Conservation (phyloP, 2,329 filamentous ascomycete genomes). For the Penicillium paneum region DNA sequence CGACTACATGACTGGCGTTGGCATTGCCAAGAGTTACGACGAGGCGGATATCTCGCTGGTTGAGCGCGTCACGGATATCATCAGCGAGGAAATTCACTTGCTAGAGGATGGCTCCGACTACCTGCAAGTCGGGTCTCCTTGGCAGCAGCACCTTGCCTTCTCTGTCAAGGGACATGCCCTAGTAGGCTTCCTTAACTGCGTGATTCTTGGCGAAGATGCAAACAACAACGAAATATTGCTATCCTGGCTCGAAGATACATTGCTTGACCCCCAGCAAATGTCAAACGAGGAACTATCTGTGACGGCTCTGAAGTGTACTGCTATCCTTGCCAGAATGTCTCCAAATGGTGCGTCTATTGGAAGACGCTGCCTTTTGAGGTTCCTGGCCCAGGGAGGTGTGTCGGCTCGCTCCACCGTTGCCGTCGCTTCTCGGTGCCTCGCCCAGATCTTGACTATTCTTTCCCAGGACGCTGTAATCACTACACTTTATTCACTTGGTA, state of each 20-base stretch:
- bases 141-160: conserved; percentile 82
- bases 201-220: conserved; percentile 74
- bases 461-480: conserved; percentile 94
- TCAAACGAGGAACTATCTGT: conserved; percentile 72
- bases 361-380: conserved; percentile 75
- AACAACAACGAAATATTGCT: conserved; percentile 77
- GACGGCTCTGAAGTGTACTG: conserved; percentile 75
- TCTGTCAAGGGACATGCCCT: conserved; percentile 80
- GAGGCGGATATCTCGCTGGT: conserved; percentile 45
- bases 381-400: conserved; percentile 77
- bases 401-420: conserved; percentile 65
- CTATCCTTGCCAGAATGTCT: conserved; percentile 73
- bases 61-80: conserved; percentile 65
- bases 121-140: conserved; percentile 75
- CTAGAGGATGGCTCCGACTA: conserved; percentile 90
- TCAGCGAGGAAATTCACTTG: conserved; percentile 77
- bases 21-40: conserved; percentile 43
- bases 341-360: conserved; percentile 70
- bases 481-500: conserved; percentile 93
- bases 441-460: conserved; percentile 73
- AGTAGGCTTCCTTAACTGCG: conserved; percentile 80
- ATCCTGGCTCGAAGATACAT: conserved; percentile 78
- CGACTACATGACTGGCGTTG: conserved; percentile 62
- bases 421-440: conserved; percentile 79
- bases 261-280: conserved; percentile 79